Evolutionary conservation across 768 basidiomycete species (phyloP), one percentile per base, ranked within the genome.

Genomic region (Rhodocollybia butyracea): DNA sequence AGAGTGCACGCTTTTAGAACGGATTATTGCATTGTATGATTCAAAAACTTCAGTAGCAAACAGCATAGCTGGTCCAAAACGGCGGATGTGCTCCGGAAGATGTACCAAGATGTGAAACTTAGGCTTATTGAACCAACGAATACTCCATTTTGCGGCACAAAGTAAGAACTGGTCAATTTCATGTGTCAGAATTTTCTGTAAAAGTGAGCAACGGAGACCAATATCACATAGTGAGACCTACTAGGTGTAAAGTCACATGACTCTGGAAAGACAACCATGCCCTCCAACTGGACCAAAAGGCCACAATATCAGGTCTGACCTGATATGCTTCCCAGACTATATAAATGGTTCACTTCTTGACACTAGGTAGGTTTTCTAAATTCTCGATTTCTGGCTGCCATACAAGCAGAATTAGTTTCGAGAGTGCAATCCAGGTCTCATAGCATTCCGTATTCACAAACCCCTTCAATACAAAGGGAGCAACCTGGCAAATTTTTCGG

Each of bases 61-160:
- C 6, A 51, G 32, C 7, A 51, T 51, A 38, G 48, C 30, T 12
- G 48, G 48, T 5, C 48, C 48, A 36, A 51, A 51, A 8, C 31
- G 48, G 11, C 48, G 48, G 27, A 69, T 64, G 46, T 69, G 66
- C 2, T 54, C 34, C 8, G 57, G 57, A 0, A 68, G 57, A 46
- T 69, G 68, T 10, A 61, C 38, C 13, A 68, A 46, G 13, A 68
- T 40, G 43, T 69, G 68, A 51, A 68, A 65, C 46, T 69, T 67
- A 0, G 48, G 48, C 22, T 51, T 51, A 24, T 51, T 51, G 22
- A 51, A 51, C 48, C 48, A 51, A 7, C 48, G 59, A 61, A 30
- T 19, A 12, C 46, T 66, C 68, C 57, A 68, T 1, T 57, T 42
- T 3, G 61, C 59, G 1, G 63, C 58, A 12, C 59, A 57, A 11